phyloP scores from a whole-genome alignment of 768 basidiomycete species.

The Boletus rex-veris region DNA sequence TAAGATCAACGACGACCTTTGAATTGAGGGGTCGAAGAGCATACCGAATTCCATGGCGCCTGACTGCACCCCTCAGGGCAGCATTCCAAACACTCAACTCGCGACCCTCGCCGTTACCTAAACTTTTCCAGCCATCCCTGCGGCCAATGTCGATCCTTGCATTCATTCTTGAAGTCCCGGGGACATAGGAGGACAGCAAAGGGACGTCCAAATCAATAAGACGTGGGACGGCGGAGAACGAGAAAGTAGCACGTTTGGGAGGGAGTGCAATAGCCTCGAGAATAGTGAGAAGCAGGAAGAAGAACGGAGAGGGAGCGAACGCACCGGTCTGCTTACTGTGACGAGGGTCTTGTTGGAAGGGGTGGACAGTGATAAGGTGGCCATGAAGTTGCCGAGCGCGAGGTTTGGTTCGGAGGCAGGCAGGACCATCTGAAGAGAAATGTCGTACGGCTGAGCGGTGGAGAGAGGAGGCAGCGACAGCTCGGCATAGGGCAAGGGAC shows the following conservation, averaged over 20 bases:
- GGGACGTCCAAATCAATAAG: constrained; percentile 50
- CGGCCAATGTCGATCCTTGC: constrained; percentile 76
- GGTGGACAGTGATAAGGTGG: constrained; percentile 56
- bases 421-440: constrained; percentile 62
- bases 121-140: constrained; percentile 63
- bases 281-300: constrained; percentile 8
- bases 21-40: constrained; percentile 13
- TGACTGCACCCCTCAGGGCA: constrained; percentile 56
- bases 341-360: constrained; percentile 60
- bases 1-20: constrained; percentile 1
- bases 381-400: constrained; percentile 85
- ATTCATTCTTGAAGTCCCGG: constrained; percentile 43
- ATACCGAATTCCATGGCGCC: constrained; percentile 69
- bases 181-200: constrained; percentile 52
- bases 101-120: constrained; percentile 68
- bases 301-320: constrained; percentile 23
- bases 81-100: constrained; percentile 69
- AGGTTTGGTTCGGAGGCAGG: constrained; percentile 66
- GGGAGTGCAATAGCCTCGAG: constrained; percentile 58
- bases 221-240: constrained; percentile 38
- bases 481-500: constrained; percentile 60
- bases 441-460: constrained; percentile 67
- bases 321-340: constrained; percentile 61
- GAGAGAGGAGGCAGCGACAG: constrained; percentile 48
- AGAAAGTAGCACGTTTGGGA: constrained; percentile 30